These are phyloP conservation scores for Exophiala alcalophila DNA, from an alignment of 2,329 filamentous ascomycete genomes.

Conservation along the genomic window DNA sequence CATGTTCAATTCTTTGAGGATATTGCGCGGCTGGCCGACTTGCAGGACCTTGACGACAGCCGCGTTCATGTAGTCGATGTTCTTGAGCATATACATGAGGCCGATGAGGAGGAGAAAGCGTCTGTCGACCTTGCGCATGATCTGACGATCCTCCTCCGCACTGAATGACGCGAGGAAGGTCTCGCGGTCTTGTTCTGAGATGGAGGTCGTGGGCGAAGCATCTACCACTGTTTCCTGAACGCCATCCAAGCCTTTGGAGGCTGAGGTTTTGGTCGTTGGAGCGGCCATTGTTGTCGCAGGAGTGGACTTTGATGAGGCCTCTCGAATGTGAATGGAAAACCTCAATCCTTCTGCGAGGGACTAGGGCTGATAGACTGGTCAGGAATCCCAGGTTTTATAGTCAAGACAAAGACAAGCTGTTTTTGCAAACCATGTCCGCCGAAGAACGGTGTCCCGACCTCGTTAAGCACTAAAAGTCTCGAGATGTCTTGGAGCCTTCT, in stretches of 20 bases:
- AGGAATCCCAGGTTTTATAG: no score
- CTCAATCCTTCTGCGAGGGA: no score
- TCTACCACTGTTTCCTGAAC: constrained; percentile 4
- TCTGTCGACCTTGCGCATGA: constrained; percentile 57
- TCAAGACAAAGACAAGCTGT: no score
- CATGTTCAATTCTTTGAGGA: constrained; percentile 42
- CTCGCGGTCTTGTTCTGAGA: constrained; percentile 10
- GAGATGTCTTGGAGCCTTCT: no score
- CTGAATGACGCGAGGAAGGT: constrained; percentile 41
- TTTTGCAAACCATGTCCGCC: no score
- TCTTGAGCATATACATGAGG: constrained; percentile 60
- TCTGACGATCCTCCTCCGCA: constrained; percentile 38
- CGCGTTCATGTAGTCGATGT: constrained; percentile 43
- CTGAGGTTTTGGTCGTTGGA: not conserved
- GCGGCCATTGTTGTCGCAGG: not conserved
- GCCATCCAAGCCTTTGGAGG: constrained; percentile 9
- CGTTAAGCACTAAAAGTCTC: no score
- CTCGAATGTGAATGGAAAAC: not conserved
- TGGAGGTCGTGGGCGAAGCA: constrained; percentile 7
- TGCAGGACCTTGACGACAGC: constrained; percentile 45
- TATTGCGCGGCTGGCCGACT: constrained; percentile 39
- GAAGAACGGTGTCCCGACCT: no score
- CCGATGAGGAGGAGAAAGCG: constrained; percentile 64
- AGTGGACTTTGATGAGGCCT: not conserved
- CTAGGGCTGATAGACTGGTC: no score